Conservation (phyloP, 768 basidiomycete genomes). For the Podaxis carcinomalis region DNA sequence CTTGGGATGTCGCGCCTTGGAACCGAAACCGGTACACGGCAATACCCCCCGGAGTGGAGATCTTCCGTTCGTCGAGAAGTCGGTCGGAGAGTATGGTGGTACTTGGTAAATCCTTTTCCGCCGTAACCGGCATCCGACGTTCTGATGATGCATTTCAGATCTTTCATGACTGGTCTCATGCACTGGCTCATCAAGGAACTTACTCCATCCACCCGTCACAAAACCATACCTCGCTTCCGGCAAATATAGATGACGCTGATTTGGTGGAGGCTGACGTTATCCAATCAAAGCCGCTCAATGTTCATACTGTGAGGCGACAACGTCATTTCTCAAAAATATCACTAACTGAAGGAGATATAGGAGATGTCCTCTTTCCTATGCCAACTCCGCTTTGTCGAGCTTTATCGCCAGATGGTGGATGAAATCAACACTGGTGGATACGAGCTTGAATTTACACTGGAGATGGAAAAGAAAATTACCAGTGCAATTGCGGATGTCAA, state of each 20-base stretch:
- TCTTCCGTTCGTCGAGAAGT: conserved; percentile 23
- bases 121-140: not conserved
- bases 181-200: conserved; percentile 21
- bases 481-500: conserved; percentile 2
- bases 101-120: conserved; percentile 14
- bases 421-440: conserved; percentile 22
- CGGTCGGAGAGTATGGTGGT: conserved; percentile 23
- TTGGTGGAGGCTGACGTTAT: conserved; percentile 17
- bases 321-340: not conserved
- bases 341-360: conserved; percentile 3
- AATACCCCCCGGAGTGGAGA: conserved; percentile 19
- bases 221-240: conserved; percentile 23
- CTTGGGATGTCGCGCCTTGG: conserved; percentile 23
- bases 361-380: conserved; percentile 22
- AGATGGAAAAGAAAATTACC: conserved; percentile 18
- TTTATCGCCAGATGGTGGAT: conserved; percentile 21
- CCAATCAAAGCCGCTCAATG: conserved; percentile 14
- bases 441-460: conserved; percentile 14
- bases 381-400: conserved; percentile 18
- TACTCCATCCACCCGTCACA: conserved; percentile 24
- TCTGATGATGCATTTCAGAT: conserved; percentile 11
- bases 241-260: conserved; percentile 22
- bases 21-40: conserved; percentile 18
- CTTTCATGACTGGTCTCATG: conserved; percentile 25
- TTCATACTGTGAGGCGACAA: conserved; percentile 17